A percentile compares a stretch with the other conserved stretches of the same genome.
Evolutionary conservation across 148 eudicot genomes (phyloP).

Genomic region (Linanthus parryae): DNA sequence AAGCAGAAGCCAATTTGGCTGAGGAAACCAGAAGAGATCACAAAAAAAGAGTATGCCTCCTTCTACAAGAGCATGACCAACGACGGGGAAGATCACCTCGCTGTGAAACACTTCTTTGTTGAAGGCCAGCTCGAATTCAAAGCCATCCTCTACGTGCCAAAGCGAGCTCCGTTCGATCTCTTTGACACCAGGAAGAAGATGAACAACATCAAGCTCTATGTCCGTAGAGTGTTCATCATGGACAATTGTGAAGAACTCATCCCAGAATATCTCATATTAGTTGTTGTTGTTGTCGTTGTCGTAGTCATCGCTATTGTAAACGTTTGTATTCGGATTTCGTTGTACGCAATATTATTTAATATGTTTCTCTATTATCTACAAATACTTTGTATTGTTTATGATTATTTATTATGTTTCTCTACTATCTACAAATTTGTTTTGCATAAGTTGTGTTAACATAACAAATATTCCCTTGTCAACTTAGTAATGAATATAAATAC

Average conservation of each 20-base stretch:
- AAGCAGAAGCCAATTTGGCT: constrained; percentile 9
- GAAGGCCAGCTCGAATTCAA: constrained; percentile 9
- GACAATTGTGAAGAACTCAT: constrained; percentile 8
- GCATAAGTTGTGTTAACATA: too few species aligned
- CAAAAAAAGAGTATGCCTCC: constrained; percentile 4
- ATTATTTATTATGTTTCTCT: too few species aligned
- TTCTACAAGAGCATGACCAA: constrained; percentile 6
- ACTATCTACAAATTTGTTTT: too few species aligned
- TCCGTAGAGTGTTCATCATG: constrained; percentile 7
- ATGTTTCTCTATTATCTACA: too few species aligned
- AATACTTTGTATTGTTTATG: too few species aligned
- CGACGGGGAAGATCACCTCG: constrained; percentile 7
- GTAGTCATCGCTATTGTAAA: too few species aligned
- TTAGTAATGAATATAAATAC: too few species aligned
- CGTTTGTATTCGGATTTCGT: too few species aligned
- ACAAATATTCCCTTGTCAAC: too few species aligned
- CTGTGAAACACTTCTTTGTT: constrained; percentile 8
- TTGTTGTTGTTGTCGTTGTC: constrained; percentile 2
- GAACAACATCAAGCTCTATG: constrained; percentile 2
- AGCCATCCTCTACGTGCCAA: constrained; percentile 1
- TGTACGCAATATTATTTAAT: too few species aligned
- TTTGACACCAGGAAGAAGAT: constrained; percentile 1
- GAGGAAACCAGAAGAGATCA: constrained; percentile 7
- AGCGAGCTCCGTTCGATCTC: constrained; percentile 4
- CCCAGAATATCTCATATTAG: constrained; percentile 3